These are phyloP conservation scores for Dipodascus geniculatus DNA, from an alignment of 805 yeast genomes.

Conservation along the genomic window DNA sequence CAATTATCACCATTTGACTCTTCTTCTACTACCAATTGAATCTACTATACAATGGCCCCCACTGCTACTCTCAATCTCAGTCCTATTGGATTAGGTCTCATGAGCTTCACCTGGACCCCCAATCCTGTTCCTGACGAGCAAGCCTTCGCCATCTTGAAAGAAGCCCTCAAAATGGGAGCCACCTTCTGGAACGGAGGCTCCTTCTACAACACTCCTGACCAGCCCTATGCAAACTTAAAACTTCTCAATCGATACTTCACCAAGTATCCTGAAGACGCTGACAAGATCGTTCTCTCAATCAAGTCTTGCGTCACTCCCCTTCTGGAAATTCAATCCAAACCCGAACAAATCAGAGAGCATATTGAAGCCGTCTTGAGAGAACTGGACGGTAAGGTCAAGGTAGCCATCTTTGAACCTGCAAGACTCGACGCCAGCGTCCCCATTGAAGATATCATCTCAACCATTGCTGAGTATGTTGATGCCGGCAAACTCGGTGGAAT, in stretches of 20 bases:
- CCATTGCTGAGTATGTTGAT: conserved; percentile 46
- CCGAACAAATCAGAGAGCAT: conserved; percentile 35
- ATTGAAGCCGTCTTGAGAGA: conserved; percentile 31
- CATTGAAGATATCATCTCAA: conserved; percentile 45
- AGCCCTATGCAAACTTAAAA: conserved; percentile 39
- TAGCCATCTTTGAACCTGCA: conserved; percentile 59
- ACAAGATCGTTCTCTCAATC: conserved; percentile 47
- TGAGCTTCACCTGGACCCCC: conserved; percentile 69
- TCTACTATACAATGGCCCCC: not conserved
- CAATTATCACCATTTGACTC: too few relatives aligned
- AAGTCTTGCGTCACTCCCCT: conserved; percentile 49
- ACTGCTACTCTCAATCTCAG: not conserved
- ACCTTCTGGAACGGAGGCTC: conserved; percentile 62
- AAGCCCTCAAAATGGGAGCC: conserved; percentile 39
- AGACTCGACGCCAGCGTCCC: conserved; percentile 51
- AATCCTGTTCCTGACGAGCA: conserved; percentile 39
- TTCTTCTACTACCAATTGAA: not conserved
- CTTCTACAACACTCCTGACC: conserved; percentile 51
- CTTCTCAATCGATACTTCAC: conserved; percentile 46
- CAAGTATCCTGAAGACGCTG: conserved; percentile 42
- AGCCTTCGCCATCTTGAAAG: conserved; percentile 42
- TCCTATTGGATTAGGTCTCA: conserved; percentile 59
- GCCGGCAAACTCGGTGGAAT: conserved; percentile 57
- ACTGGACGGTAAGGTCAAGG: conserved; percentile 15
- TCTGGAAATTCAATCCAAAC: conserved; percentile 37